Base-by-base conservation (phyloP, 257 asterid species). In the Nicotiana sylvestris region DNA sequence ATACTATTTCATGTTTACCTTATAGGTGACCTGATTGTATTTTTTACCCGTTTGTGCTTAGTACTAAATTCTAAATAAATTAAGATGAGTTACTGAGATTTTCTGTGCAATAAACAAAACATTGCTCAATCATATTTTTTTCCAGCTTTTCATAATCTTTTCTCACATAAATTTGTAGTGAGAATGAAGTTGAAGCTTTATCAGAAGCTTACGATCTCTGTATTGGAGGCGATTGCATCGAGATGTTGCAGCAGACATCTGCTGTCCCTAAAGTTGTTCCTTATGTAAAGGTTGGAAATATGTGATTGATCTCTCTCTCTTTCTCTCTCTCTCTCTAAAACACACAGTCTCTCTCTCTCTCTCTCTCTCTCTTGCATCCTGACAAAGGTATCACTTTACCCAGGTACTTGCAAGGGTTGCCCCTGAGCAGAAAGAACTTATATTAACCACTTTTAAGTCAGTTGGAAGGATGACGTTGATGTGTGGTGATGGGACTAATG, bases 401-500 rank as follows among this genome's bases (percentile, higher is more conserved):
- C 87, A 96, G 98, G 98, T 96, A 55, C 94, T 96, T 88, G 98
- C 99, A 78, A 94, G 98, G 88, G 99, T 96, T 81, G 98, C 98
- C 76, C 99, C 99, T 35, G 98, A 92, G 89, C 99, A 96, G 83
- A 96, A 96, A 89, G 99, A 96, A 87, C 98, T 94, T 83, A 96
- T 96, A 80, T 89, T 96, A 88, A 96, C 98, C 82, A 92, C 99
- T 74, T 96, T 94, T 87, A 94, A 90, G 76, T 91, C 97, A 2
- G 99, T 96, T 87, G 99, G 99, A 84, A 94, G 99, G 88, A 90
- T 93, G 78, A 87, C 99, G 43, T 87, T 96, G 84, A 96, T 94
- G 99, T 96, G 99, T 69, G 99, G 99, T 81, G 99, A 96, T 90
- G 99, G 99, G 76, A 96, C 99, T 68, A 96, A 96, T 81, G 99